Evolutionary conservation across 495 filamentous ascomycete genomes (phyloP).

Genomic region (Daldinia vernicosa): DNA sequence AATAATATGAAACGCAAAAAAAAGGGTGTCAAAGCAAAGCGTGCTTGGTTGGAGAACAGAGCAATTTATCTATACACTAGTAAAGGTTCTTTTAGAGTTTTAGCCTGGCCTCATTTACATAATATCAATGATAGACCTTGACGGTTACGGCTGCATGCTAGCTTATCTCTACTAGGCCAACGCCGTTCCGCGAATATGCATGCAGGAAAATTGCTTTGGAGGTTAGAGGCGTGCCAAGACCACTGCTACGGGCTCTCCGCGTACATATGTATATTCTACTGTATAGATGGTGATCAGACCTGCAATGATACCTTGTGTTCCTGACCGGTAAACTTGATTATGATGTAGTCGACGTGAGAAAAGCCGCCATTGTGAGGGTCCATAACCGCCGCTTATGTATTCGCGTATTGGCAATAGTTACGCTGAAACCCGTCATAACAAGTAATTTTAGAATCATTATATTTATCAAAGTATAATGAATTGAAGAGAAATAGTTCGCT

Average conservation of each 20-base stretch:
- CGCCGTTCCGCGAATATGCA: not conserved
- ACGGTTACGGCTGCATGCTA: not conserved
- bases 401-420: conserved; percentile 12
- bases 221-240: conserved; percentile 33
- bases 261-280: conserved; percentile 1
- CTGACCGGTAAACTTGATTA: conserved; percentile 22
- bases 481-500: not conserved
- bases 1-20: not conserved
- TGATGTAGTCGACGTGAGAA: conserved; percentile 25
- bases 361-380: conserved; percentile 7
- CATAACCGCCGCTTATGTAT: not conserved
- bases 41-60: not conserved
- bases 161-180: conserved; percentile 1
- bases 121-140: not conserved
- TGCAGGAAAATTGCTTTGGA: conserved; percentile 3
- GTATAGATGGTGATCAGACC: conserved; percentile 18
- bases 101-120: not conserved
- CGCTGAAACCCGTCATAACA: not conserved
- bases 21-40: not conserved
- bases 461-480: not conserved
- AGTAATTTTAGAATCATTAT: not conserved
- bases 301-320: conserved; percentile 24
- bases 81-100: no score
- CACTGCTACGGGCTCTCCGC: conserved; percentile 17
- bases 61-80: not conserved